phyloP scores from a whole-genome alignment of 2,329 filamentous ascomycete species.

The Phoma sp. region DNA sequence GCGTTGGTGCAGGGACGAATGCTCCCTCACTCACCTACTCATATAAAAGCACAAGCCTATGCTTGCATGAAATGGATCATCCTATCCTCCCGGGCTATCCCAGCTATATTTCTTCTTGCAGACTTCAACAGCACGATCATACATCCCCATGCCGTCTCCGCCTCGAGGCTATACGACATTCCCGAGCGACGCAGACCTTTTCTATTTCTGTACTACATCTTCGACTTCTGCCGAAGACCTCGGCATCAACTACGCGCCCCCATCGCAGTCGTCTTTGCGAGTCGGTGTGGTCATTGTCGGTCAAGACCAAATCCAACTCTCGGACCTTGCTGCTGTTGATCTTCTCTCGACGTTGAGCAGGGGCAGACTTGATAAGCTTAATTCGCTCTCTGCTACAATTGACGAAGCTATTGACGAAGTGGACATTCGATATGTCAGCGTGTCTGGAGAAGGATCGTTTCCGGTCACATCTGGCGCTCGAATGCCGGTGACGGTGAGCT shows the following conservation, averaged over 20 bases:
- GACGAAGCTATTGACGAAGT: conserved; percentile 45
- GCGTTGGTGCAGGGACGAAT: conserved; percentile 18
- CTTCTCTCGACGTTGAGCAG: conserved; percentile 41
- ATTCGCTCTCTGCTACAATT: conserved; percentile 29
- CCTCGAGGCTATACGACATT: conserved; percentile 42
- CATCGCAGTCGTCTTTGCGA: conserved; percentile 43
- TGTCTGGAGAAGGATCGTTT: conserved; percentile 46
- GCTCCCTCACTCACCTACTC: conserved; percentile 8
- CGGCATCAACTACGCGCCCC: conserved; percentile 39
- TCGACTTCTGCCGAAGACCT: conserved; percentile 44
- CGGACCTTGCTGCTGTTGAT: conserved; percentile 44
- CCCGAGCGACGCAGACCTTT: conserved; percentile 44
- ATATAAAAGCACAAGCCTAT: conserved; percentile 36
- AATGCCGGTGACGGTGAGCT: conserved; percentile 49
- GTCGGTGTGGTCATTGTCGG: conserved; percentile 42
- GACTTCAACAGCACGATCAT: background rate
- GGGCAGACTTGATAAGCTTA: conserved; percentile 34
- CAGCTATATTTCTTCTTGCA: background rate
- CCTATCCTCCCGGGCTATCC: background rate
- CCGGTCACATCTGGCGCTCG: conserved; percentile 43
- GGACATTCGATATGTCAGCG: conserved; percentile 46
- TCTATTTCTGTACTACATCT: conserved; percentile 45
- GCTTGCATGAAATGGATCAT: conserved; percentile 14
- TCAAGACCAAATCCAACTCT: conserved; percentile 38
- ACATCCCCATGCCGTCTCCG: conserved; percentile 39